phyloP scores from a whole-genome alignment of 139 green algal genomes.

The Tetradesmus lagerheimii region DNA sequence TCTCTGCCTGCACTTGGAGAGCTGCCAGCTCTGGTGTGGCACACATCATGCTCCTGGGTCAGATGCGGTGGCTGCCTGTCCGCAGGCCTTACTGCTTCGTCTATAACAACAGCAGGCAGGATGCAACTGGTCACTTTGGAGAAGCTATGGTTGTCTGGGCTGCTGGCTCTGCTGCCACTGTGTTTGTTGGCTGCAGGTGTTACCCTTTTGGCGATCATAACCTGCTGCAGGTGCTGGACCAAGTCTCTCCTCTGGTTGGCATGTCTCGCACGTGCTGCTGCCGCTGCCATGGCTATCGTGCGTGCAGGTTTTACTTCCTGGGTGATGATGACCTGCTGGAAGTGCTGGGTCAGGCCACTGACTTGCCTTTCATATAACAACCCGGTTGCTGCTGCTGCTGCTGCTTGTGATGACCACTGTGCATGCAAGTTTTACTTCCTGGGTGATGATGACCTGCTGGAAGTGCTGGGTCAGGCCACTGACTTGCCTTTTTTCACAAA shows the following conservation, averaged over 20 bases:
- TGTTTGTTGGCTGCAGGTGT: too few species aligned
- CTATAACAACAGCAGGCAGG: too few species aligned
- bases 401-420: neutral
- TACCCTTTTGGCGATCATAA: conserved; percentile 92
- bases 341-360: conserved; percentile 84
- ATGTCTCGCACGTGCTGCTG: conserved; percentile 38
- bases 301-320: conserved; percentile 86
- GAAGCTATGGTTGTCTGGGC: too few species aligned
- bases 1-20: too few species aligned
- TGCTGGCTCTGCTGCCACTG: too few species aligned
- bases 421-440: conserved; percentile 85
- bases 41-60: too few species aligned
- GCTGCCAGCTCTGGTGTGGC: too few species aligned
- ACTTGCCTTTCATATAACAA: conserved; percentile 54
- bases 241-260: conserved; percentile 86
- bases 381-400: neutral
- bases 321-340: conserved; percentile 90
- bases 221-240: conserved; percentile 88
- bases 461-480: conserved; percentile 85
- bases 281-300: neutral
- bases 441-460: conserved; percentile 88
- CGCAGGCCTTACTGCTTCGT: too few species aligned
- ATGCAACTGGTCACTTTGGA: too few species aligned
- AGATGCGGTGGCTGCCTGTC: too few species aligned
- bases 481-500: too few species aligned